A percentile compares a stretch with the other conserved stretches of the same genome.
Evolutionary conservation across 768 basidiomycete genomes (phyloP).

Genomic region (Lyophyllum decastes): DNA sequence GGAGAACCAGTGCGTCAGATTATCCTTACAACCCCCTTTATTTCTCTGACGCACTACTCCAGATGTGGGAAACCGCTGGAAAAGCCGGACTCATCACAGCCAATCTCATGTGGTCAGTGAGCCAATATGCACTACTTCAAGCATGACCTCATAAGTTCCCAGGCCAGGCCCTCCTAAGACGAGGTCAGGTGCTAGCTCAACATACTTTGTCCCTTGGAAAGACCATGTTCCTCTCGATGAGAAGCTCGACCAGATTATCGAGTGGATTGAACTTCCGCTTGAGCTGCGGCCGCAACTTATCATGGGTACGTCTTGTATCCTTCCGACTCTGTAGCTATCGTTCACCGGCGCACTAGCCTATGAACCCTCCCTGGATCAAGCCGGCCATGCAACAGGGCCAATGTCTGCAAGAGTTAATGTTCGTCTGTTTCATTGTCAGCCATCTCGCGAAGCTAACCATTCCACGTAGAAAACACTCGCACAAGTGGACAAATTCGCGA

Average conservation of each 20-base stretch:
- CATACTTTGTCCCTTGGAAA: conserved; percentile 82
- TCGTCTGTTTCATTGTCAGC: conserved; percentile 22
- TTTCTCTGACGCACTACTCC: conserved; percentile 2
- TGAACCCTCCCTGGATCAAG: conserved; percentile 86
- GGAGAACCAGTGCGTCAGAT: conserved; percentile 73
- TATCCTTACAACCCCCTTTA: neutral
- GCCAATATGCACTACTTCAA: neutral
- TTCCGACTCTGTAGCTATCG: conserved; percentile 1
- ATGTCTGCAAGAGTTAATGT: conserved; percentile 73
- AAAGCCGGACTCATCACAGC: conserved; percentile 75
- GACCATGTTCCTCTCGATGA: conserved; percentile 62
- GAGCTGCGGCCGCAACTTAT: conserved; percentile 77
- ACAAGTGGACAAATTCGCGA: conserved; percentile 74
- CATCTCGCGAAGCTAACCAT: neutral
- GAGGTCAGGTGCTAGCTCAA: conserved; percentile 59
- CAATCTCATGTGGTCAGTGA: conserved; percentile 87
- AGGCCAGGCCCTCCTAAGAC: conserved; percentile 88
- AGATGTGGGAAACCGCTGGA: conserved; percentile 92
- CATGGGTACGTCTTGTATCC: conserved; percentile 48
- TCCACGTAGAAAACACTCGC: conserved; percentile 56
- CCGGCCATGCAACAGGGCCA: conserved; percentile 74
- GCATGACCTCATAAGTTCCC: neutral
- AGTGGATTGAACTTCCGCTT: conserved; percentile 82
- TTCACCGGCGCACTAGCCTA: conserved; percentile 50
- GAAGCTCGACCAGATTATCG: conserved; percentile 76